Conservation (phyloP, 768 basidiomycete species). For the Hericium alpestre region DNA sequence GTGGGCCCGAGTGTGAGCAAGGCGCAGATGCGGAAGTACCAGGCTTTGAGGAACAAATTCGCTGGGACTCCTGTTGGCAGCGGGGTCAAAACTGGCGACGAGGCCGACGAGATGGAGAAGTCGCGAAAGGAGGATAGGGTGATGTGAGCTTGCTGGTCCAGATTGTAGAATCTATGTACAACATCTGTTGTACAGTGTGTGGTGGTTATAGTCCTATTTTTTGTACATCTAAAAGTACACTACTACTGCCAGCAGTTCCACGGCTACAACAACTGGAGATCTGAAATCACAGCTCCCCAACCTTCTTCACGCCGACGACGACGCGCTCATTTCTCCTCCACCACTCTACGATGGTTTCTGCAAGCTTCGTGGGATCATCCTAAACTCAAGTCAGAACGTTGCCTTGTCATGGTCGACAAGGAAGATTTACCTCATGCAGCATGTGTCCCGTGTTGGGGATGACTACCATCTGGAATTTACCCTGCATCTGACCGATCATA, state of each 20-base stretch:
- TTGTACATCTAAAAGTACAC: not conserved
- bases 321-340: slow-evolving; percentile 82
- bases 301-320: slow-evolving; percentile 46
- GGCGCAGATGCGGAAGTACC: slow-evolving; percentile 75
- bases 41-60: slow-evolving; percentile 70
- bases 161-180: not conserved
- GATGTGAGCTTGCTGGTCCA: not conserved
- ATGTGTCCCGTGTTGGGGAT: slow-evolving; percentile 85
- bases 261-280: not conserved
- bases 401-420: not conserved
- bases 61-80: slow-evolving; percentile 60
- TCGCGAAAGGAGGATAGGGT: not conserved
- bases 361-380: slow-evolving; percentile 79
- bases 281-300: slow-evolving; percentile 33
- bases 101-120: not conserved
- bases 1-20: slow-evolving; percentile 78
- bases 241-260: not conserved
- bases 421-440: slow-evolving; percentile 72
- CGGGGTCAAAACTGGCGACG: slow-evolving; percentile 6
- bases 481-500: slow-evolving; percentile 81
- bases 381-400: slow-evolving; percentile 18
- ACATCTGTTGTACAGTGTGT: not conserved
- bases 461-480: slow-evolving; percentile 89
- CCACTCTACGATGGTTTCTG: slow-evolving; percentile 77
- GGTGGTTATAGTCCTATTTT: not conserved